Base-by-base conservation (phyloP, 1,284 basidiomycete species). In the Neolentinus lepideus region DNA sequence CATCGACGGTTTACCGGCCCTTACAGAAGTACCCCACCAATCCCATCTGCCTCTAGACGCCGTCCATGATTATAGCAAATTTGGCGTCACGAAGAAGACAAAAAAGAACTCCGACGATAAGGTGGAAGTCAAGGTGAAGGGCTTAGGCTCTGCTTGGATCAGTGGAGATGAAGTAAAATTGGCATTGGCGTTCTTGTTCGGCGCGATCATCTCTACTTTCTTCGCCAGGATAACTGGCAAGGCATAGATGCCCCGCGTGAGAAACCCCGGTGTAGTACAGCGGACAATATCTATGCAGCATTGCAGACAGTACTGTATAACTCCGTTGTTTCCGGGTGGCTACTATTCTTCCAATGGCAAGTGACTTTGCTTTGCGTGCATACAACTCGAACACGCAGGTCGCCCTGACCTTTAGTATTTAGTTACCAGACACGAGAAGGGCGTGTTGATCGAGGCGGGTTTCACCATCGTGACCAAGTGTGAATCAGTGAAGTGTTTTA, bases 1-100 rank as follows among this genome's bases (percentile, higher is more conserved):
- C 57, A 65, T 82, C 50, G 82, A 84, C 57, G 81, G 79, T 9
- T 69, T 83, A 0, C 64, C 66, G 10, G 62, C 57, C 8, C 26
- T 54, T 6, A 26, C 24, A 25, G 27, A 14, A n/a, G 14, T 6
- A 3, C 12, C 47, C 3, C 25, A 25, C 12, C 8, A 43, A 16
- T 50, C 47, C 14, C 4, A 50, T 16, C 12, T 16, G 38, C 16
- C 19, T n/a, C 6, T 21, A 6, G 16, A 43, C 6, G 38, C 38
- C 4, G 19, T 21, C 19, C 12, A 16, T 6, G 38, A 43, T 6
- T n/a, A 8, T 21, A 43, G 38, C n/a, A 4, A 16, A 16, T 43
- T 43, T 16, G 38, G 38, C n/a, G 38, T n/a, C 6, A 21, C n/a
- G 8, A 43, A 16, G 12, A 16, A 4, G 16, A 35, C 33, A 16